These are phyloP conservation scores for Triticum timopheevii DNA, from an alignment of 176 grass and related monocot genomes.

Conservation along the genomic window DNA sequence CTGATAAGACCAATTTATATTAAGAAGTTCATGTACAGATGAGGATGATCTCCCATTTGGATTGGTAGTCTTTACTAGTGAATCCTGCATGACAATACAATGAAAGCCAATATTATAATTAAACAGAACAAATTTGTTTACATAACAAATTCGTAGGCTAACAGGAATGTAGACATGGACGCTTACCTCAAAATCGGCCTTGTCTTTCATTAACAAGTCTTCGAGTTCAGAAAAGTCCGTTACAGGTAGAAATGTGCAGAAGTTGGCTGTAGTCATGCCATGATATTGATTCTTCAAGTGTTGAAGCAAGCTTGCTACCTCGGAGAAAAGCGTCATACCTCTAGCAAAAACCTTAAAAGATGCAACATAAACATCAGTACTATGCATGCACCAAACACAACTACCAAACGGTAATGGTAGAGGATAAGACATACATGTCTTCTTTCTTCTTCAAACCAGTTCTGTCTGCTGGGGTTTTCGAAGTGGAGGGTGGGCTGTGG, in stretches of 20 bases:
- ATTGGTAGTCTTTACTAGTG: constrained; percentile 41
- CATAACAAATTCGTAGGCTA: neutral
- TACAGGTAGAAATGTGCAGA: constrained; percentile 38
- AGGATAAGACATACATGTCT: constrained; percentile 56
- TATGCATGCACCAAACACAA: constrained; percentile 20
- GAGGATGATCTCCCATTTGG: constrained; percentile 39
- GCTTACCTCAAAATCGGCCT: constrained; percentile 70
- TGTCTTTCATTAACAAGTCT: constrained; percentile 71
- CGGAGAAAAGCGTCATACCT: constrained; percentile 58
- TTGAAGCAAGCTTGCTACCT: constrained; percentile 59
- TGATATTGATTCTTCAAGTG: constrained; percentile 55
- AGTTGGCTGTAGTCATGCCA: constrained; percentile 35
- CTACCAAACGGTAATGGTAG: constrained; percentile 5
- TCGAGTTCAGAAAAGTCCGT: constrained; percentile 65
- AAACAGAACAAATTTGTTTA: constrained; percentile 30
- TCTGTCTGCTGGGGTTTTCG: constrained; percentile 59
- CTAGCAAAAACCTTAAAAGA: constrained; percentile 69
- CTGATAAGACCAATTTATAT: constrained; percentile 83
- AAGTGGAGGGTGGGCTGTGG: constrained; percentile 81
- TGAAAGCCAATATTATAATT: constrained; percentile 15
- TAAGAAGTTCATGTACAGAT: constrained; percentile 55
- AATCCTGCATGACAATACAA: constrained; percentile 49
- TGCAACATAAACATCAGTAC: constrained; percentile 29
- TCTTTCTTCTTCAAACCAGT: constrained; percentile 68
- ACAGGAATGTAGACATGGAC: constrained; percentile 16